Conservation (phyloP, 129 eudicot genomes). For the Arctium lappa region DNA sequence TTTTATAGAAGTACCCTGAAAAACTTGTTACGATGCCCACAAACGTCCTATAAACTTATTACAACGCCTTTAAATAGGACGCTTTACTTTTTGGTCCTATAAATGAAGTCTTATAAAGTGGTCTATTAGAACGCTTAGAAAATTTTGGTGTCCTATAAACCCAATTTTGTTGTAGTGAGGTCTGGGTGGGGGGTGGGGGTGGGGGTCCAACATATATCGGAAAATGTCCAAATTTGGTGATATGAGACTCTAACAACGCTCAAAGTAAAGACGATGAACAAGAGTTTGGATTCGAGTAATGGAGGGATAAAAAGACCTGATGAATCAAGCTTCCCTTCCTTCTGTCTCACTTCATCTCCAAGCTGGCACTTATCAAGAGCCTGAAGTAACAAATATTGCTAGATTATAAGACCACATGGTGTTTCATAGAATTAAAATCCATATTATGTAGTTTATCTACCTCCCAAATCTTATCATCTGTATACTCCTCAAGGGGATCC, state of each 20-base stretch:
- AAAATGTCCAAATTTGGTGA: too few relatives aligned
- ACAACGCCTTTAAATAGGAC: too few relatives aligned
- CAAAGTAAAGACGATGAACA: not conserved
- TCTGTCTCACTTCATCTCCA: slow-evolving; percentile 83
- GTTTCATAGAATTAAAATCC: not conserved
- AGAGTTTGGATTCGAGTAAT: not conserved
- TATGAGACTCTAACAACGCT: not conserved
- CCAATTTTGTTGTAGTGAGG: too few relatives aligned
- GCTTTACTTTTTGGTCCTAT: too few relatives aligned
- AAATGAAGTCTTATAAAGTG: too few relatives aligned
- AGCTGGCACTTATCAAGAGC: slow-evolving; percentile 87
- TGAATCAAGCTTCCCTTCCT: slow-evolving; percentile 74
- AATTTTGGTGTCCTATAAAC: too few relatives aligned
- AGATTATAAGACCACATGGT: too few relatives aligned
- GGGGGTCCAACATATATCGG: not conserved
- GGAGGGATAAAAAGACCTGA: slow-evolving; percentile 39
- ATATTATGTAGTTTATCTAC: slow-evolving; percentile 23
- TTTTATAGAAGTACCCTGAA: too few relatives aligned
- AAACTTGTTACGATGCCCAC: too few relatives aligned
- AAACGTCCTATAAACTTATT: too few relatives aligned
- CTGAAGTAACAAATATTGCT: slow-evolving; percentile 24
- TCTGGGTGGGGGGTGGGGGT: too few relatives aligned
- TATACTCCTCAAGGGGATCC: slow-evolving; percentile 91
- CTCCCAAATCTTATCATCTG: slow-evolving; percentile 94
- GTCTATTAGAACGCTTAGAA: too few relatives aligned